Evolutionary conservation across 2,329 filamentous ascomycete species (phyloP), one percentile per base, ranked within the genome.

Genomic region (Aspergillus fumigatus): DNA sequence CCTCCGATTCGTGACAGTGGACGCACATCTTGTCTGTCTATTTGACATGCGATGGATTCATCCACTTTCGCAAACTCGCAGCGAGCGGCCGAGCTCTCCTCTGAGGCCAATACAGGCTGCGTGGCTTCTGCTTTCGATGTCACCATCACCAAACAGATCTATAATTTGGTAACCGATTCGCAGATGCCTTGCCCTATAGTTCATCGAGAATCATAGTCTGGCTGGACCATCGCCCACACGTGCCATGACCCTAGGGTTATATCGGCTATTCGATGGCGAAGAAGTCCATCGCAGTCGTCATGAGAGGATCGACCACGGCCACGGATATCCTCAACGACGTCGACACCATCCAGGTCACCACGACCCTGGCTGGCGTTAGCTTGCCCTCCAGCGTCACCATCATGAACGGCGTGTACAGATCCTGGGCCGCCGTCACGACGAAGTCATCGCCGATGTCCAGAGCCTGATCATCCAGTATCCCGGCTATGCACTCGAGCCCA

Each of bases 371-470:
- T 2, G 68, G 68, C 1, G 66, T 71, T 8, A 61, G 29, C 9
- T 71, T 71, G 38, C 68, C 68, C 1, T 58, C 64, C 1, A 63
- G 59, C 3, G 67, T 63, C 23, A 54, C 63, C 48, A 63, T 71
- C 48, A 71, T 71, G 67, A 51, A 58, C 1, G 69, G 67, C 2
- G 54, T 71, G 41, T 63, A 59, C 50, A 59, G 51, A 3, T 65
- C 68, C 2, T 71, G 68, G 67, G 62, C 65, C 14, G 56, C 67
- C 1, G 64, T 71, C 68, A 71, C 53, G 61, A 69, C 41, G 48
- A 51, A 1, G 58, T 71, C n/a, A 68, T 71, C 57, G 48, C 60
- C 1, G 69, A 69, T 35, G 68, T 71, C 26, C 62, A 60, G 27
- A 52, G 59, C 1, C 61, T 71, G 9, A 53, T 70, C 5, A 60